Percentiles rank a stretch among this genome's conserved stretches.
phyloP scores from a whole-genome alignment of 2,329 filamentous ascomycete species.

The Aspergillus piperis region DNA sequence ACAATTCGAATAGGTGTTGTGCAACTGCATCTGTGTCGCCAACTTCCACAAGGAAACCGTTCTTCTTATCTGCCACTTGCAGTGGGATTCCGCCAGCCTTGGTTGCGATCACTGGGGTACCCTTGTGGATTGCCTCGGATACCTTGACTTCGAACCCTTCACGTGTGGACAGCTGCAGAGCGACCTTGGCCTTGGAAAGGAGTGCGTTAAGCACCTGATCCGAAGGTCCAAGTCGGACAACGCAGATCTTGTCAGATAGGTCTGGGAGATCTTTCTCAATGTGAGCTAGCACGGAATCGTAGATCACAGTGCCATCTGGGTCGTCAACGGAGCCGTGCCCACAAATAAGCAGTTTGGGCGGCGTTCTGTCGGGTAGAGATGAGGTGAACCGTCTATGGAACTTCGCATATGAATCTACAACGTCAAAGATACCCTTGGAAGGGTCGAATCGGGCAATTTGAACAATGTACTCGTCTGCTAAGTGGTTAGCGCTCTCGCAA shows the following conservation, averaged over 20 bases:
- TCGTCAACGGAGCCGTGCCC: constrained; percentile 82
- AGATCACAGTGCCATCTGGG: constrained; percentile 71
- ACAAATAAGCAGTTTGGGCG: constrained; percentile 71
- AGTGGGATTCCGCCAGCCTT: constrained; percentile 77
- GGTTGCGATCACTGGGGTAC: constrained; percentile 74
- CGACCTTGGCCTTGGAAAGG: constrained; percentile 70
- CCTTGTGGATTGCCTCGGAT: constrained; percentile 78
- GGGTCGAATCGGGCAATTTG: constrained; percentile 84
- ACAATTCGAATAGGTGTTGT: constrained; percentile 64
- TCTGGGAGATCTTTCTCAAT: constrained; percentile 65
- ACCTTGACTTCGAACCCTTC: constrained; percentile 89
- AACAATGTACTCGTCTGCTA: constrained; percentile 69
- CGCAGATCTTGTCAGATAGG: constrained; percentile 65
- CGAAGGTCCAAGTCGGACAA: constrained; percentile 74
- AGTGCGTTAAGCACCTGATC: constrained; percentile 80
- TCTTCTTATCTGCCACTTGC: constrained; percentile 70
- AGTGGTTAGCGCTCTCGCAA: neutral
- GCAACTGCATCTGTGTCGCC: constrained; percentile 72
- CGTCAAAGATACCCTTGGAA: constrained; percentile 76
- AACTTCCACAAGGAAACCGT: constrained; percentile 72
- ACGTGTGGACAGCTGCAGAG: constrained; percentile 75
- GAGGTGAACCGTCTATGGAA: constrained; percentile 63
- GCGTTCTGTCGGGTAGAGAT: constrained; percentile 52
- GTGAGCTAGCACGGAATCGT: constrained; percentile 69
- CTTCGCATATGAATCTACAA: constrained; percentile 73